Evolutionary conservation across 352 stramenopile species (phyloP).

Genomic region (Globisporangium heterothallicum): DNA sequence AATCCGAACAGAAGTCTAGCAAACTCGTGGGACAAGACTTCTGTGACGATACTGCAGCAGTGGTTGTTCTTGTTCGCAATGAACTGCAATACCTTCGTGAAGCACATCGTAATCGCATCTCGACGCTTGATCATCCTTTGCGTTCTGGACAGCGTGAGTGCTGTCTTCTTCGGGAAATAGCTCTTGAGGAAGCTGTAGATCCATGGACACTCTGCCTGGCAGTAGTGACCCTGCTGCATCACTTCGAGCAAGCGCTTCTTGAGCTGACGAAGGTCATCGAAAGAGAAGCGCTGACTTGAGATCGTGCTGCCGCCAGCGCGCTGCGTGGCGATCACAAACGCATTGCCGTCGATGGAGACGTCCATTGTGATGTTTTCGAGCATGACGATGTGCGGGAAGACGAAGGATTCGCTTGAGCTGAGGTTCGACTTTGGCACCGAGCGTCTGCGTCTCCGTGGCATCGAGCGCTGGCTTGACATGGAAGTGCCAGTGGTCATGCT

Average conservation of each 20-base stretch:
- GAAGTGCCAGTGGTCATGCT: no score
- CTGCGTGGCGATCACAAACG: not conserved
- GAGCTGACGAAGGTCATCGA: not conserved
- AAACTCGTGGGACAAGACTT: not conserved
- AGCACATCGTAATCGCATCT: not conserved
- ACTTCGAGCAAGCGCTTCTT: not conserved
- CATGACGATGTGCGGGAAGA: not conserved
- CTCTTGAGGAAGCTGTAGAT: conserved; percentile 1
- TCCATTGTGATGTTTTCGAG: not conserved
- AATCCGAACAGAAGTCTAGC: conserved; percentile 14
- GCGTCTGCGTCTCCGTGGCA: not conserved
- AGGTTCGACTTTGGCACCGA: not conserved
- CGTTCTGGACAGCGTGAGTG: not conserved
- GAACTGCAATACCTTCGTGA: not conserved
- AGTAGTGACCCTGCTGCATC: not conserved
- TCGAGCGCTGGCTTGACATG: not conserved
- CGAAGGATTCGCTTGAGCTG: not conserved
- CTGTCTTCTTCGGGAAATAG: not conserved
- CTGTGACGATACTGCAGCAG: not conserved
- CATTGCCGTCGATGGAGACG: not conserved
- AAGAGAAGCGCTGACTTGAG: not conserved
- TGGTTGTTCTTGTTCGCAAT: conserved; percentile 2
- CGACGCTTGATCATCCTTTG: not conserved
- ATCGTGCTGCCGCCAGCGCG: not conserved
- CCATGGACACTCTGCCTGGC: not conserved